Percentiles rank a stretch among this genome's conserved stretches.
Evolutionary conservation across 75 land plant genomes (phyloP).

Genomic region (Chamaecyparis obtusa): DNA sequence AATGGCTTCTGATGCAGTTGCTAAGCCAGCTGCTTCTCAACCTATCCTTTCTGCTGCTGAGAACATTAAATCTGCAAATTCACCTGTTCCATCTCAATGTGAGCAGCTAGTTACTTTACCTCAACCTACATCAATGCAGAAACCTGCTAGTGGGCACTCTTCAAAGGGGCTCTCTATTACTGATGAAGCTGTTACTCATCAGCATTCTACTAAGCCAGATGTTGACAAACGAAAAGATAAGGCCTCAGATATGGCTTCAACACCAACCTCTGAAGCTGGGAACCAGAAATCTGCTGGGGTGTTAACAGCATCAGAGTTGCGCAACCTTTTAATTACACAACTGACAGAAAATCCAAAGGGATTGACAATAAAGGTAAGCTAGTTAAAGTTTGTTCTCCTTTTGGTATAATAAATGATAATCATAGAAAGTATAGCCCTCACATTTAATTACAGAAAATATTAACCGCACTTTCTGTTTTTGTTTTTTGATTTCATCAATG

Average conservation of each 20-base stretch:
- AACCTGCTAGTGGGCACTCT: conserved; percentile 8
- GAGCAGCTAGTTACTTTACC: conserved; percentile 18
- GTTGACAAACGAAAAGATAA: conserved; percentile 42
- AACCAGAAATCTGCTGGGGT: conserved; percentile 28
- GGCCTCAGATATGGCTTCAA: conserved; percentile 15
- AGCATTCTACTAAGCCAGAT: conserved; percentile 19
- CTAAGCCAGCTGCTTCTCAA: conserved; percentile 16
- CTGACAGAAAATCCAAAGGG: conserved; percentile 80
- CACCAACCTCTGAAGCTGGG: conserved; percentile 5
- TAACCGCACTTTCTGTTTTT: neutral
- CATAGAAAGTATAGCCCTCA: neutral
- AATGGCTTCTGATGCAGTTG: conserved; percentile 28
- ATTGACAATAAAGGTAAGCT: conserved; percentile 66
- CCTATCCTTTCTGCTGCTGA: conserved; percentile 21
- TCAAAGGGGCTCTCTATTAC: conserved; percentile 19
- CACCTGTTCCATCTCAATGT: conserved; percentile 53
- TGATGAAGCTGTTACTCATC: conserved; percentile 25
- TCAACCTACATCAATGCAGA: conserved; percentile 26
- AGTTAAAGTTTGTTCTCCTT: neutral
- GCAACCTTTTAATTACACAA: conserved; percentile 54
- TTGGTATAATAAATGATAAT: conserved; percentile 1
- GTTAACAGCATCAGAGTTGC: conserved; percentile 47
- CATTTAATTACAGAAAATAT: neutral
- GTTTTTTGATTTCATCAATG: neutral
- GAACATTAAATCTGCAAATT: conserved; percentile 36